Evolutionary conservation across 345 rosid genomes (phyloP), one percentile per base, ranked within the genome.

Genomic region (Eucalyptus sp.): DNA sequence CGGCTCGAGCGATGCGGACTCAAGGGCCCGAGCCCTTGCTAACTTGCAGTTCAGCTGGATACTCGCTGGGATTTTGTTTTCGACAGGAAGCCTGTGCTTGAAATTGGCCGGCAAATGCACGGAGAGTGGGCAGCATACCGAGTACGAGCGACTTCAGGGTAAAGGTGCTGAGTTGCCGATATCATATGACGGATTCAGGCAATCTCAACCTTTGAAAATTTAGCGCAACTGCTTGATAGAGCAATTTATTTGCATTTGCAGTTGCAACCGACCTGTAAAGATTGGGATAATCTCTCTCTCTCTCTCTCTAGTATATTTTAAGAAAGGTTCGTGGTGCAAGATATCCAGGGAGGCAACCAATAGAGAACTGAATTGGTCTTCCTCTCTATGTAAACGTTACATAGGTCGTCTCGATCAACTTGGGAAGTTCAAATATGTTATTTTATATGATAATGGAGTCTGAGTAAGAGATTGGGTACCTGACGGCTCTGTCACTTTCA

Each of bases 21-120:
- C 71, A 8, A 92, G 98, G 88, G 98, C 99, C 22, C 93, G 94
- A 90, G 97, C 97, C 48, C 91, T 96, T 51, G 97, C 97, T 22
- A 96, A 97, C 91, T 87, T 97, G 92, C 99, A 97, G 92, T 97
- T 96, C 92, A 97, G 99, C 92, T 97, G 99, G 99, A 95, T 95
- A 81, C 92, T 96, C 87, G 90, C 93, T 5, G 95, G 93, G 50
- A 93, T 96, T 85, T 86, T 94, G 95, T 90, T 95, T 16, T 90
- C 93, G 87, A 94, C 96, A 11, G 96, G 96, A 88, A 91, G 92
- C 83, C 86, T 93, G 87, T 93, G 96, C 88, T 90, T 95, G 89
- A 94, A 93, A 86, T 93, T 92, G 86, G 93, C 97, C 3, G 80
- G 92, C 56, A 94, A 93, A 51, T 87, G 83, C 83, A n/a, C 81